Evolutionary conservation across 2,329 filamentous ascomycete genomes (phyloP).

Genomic region (Claviceps pusilla): DNA sequence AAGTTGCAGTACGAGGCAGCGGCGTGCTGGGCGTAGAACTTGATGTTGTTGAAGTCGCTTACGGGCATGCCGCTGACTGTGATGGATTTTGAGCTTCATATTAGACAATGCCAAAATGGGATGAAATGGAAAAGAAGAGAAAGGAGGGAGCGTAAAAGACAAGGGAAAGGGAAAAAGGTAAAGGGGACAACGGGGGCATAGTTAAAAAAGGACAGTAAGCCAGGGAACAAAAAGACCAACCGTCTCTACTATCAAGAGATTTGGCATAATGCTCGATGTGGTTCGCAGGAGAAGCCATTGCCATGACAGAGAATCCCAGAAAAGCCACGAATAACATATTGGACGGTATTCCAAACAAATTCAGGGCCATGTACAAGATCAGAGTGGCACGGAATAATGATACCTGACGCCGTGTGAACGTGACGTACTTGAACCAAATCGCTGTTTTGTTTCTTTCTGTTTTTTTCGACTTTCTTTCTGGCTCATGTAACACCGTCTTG

Average conservation of each 20-base stretch:
- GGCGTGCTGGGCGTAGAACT: constrained; percentile 36
- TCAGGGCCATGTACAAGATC: neutral
- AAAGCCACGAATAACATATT: constrained; percentile 13
- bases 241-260: constrained; percentile 16
- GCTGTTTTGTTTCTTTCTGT: neutral
- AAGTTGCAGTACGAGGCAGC: constrained; percentile 40
- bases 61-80: constrained; percentile 11
- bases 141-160: constrained; percentile 8
- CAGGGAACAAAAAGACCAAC: neutral
- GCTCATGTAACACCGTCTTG: neutral
- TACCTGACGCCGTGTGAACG: no score
- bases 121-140: neutral
- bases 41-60: constrained; percentile 17
- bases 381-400: no score
- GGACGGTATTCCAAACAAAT: neutral
- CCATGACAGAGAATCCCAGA: constrained; percentile 14
- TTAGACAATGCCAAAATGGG: neutral
- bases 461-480: neutral
- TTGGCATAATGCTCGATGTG: constrained; percentile 13
- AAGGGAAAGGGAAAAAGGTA: constrained; percentile 3
- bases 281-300: constrained; percentile 12
- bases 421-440: no score
- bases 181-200: neutral
- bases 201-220: constrained; percentile 10
- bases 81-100: neutral